Evolutionary conservation across 768 basidiomycete species (phyloP).

Genomic region (Naganishia vishniacii): DNA sequence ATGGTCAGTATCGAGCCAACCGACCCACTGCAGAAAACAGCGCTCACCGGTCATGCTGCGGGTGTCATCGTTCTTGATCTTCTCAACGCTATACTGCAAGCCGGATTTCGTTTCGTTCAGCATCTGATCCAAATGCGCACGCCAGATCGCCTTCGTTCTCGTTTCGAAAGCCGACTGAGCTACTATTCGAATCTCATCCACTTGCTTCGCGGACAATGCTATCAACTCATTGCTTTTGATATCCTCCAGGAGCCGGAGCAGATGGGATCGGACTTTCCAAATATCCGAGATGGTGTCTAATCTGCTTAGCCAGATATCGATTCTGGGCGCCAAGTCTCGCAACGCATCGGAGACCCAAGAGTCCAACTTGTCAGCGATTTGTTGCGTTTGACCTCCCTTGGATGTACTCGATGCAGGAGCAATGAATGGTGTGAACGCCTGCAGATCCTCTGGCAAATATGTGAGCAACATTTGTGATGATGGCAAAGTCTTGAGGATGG

Average conservation of each 20-base stretch:
- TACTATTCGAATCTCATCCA: conserved; percentile 50
- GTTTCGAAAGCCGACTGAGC: conserved; percentile 58
- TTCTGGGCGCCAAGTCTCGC: conserved; percentile 52
- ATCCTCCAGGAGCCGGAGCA: conserved; percentile 55
- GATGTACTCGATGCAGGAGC: conserved; percentile 59
- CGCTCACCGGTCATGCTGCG: conserved; percentile 44
- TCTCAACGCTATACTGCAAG: conserved; percentile 47
- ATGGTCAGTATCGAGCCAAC: not conserved
- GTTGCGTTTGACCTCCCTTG: conserved; percentile 49
- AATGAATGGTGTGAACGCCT: conserved; percentile 78
- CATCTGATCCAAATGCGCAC: conserved; percentile 51
- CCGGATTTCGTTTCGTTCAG: conserved; percentile 50
- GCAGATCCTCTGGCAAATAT: conserved; percentile 65
- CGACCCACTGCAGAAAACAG: not conserved
- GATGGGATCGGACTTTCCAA: conserved; percentile 60
- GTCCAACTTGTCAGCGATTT: conserved; percentile 54
- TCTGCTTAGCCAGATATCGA: conserved; percentile 58
- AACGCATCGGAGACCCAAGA: conserved; percentile 63
- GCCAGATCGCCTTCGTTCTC: conserved; percentile 62
- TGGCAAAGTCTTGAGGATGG: conserved; percentile 65
- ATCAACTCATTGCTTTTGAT: conserved; percentile 37
- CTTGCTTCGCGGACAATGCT: conserved; percentile 56
- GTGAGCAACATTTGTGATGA: conserved; percentile 72
- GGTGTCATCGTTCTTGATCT: conserved; percentile 42
- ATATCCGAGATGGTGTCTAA: conserved; percentile 62